Evolutionary conservation across 768 basidiomycete genomes (phyloP), one percentile per base, ranked within the genome.

Genomic region (Suillus clintonianus): DNA sequence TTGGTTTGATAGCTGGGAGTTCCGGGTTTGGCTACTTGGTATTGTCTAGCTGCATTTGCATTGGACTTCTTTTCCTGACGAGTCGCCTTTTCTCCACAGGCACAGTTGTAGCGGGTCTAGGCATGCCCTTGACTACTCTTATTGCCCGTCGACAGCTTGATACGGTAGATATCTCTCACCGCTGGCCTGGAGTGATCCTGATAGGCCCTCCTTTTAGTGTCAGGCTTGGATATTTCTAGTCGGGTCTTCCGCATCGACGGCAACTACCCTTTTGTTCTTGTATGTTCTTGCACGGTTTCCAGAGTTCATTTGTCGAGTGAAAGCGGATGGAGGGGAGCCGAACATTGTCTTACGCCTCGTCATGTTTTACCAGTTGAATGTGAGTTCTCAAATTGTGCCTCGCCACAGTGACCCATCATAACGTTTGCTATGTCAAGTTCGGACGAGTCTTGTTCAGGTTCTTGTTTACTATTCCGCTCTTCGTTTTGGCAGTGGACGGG

Each of bases 1-100:
- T 37, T 94, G 92, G 92, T 94, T 94, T 74, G 78, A 85, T 27
- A 91, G 91, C 71, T 87, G 86, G 85, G 91, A 94, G 74, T 94
- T 88, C 72, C 82, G 82, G 50, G 71, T 85, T 19, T 94, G 92
- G 92, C 86, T 82, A 62, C 71, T 85, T 51, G 88, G 91, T 91
- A 71, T 37, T 76, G 19, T 36, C 37, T 50, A 9, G 51, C 19
- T 62, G 1, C 6, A 30, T 54, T 43, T 30, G 22, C 11, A 30
- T 30, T 27, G 58, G 61, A 59, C 17, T 32, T 69, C 32, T 62
- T 59, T 62, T 54, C 48, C 63, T 67, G 65, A 67, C 67, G 59
- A 45, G 39, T 61, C 65, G 61, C 43, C 17, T 69, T 42, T 56
- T 50, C 22, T 53, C 51, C 48, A 47, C 69, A 89, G 90, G 89